Evolutionary conservation across 257 asterid genomes (phyloP).

Genomic region (Przewalskia tangutica): DNA sequence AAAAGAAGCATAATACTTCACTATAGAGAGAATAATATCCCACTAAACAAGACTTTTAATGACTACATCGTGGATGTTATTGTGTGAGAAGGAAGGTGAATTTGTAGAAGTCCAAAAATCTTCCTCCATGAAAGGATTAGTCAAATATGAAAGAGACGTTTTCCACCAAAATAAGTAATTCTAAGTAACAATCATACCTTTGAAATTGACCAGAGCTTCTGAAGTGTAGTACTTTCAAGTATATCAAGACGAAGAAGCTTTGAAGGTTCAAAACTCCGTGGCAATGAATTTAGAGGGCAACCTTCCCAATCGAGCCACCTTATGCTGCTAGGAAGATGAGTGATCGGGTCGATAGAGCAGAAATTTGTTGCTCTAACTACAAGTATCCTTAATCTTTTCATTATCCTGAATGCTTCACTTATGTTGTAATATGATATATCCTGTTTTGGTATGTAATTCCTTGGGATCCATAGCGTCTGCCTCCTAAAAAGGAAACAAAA

Average conservation of each 20-base stretch:
- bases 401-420: background rate
- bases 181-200: background rate
- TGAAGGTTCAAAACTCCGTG: background rate
- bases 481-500: background rate
- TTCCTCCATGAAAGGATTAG: background rate
- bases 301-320: slow-evolving; percentile 2
- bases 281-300: slow-evolving; percentile 4
- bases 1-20: too few relatives aligned
- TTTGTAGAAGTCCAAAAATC: too few relatives aligned
- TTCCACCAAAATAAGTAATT: too few relatives aligned
- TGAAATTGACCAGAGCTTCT: background rate
- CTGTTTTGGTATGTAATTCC: background rate
- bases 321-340: slow-evolving; percentile 7
- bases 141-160: too few relatives aligned
- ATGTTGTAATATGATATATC: background rate
- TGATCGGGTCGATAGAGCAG: background rate
- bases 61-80: too few relatives aligned
- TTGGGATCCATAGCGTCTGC: background rate
- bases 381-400: slow-evolving; percentile 2
- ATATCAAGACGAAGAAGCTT: slow-evolving; percentile 5
- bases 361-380: background rate
- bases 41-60: too few relatives aligned
- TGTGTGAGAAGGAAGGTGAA: too few relatives aligned
- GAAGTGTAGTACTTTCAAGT: background rate
- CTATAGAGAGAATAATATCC: too few relatives aligned